Evolutionary conservation across 176 grass and related monocot species (phyloP), one percentile per base, ranked within the genome.

Genomic region (Hsuehochloa calcarea): DNA sequence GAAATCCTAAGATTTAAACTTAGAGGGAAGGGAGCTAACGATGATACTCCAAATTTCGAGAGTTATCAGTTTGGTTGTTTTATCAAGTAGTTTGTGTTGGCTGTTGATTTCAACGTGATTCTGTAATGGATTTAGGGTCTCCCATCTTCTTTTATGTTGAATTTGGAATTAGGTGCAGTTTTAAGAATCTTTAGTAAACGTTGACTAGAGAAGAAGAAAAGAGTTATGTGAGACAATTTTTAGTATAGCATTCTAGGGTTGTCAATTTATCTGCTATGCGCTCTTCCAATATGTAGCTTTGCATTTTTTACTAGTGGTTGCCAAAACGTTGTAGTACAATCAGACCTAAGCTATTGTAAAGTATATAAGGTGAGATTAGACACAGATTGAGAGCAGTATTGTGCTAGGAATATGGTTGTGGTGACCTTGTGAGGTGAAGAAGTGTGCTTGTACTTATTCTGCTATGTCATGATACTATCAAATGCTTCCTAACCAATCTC

Each of bases 361-460:
- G 29, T 41, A 14, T 72, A 38, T 73, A 74, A 54, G 46, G 78
- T 35, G 35, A 34, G 22, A 81, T 76, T 63, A 81, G 44, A 52
- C 58, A 23, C 41, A 70, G 19, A 56, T 79, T 43, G 4, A 86
- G 25, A 77, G 60, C 45, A 52, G 40, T 72, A 63, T 35, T 80
- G 54, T 16, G 8, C 34, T 51, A 60, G 8, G 50, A 22, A 75
- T 81, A 67, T 75, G 29, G 25, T 63, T 81, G 37, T 78, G 67
- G 37, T 69, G 34, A 39, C 41, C 22, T 38, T 68, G 8, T 16
- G 39, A 80, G 77, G 23, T 70, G 43, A 9, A 25, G 9, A 62
- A 62, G n/a, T 68, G 39, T 50, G 47, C 47, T 52, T 52, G 5
- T 63, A 2, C 66, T 67, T 49, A 19, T 71, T 62, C 68, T 83